Percentiles rank a stretch among this genome's conserved stretches.
These are phyloP conservation scores for Aspergillus sp. DNA, from an alignment of 2,329 filamentous ascomycete genomes.

Conservation along the genomic window DNA sequence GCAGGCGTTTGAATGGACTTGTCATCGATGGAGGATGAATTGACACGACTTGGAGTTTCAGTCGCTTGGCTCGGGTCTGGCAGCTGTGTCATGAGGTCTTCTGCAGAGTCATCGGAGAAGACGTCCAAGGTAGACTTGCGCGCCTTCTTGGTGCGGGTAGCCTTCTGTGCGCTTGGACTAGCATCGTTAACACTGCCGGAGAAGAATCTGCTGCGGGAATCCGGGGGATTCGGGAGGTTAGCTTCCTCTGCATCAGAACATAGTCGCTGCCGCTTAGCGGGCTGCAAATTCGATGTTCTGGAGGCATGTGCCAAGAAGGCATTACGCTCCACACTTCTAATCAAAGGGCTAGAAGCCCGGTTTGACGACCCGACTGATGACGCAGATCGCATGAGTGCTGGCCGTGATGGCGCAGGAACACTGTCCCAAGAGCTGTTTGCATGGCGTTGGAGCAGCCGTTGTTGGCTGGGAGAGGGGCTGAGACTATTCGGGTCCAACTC, in stretches of 20 bases:
- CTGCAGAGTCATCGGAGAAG: constrained; percentile 56
- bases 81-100: constrained; percentile 52
- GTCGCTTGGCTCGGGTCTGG: constrained; percentile 34
- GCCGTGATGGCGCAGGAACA: constrained; percentile 48
- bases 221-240: constrained; percentile 31
- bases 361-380: constrained; percentile 39
- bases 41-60: background rate
- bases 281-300: constrained; percentile 46
- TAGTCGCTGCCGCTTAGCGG: constrained; percentile 53
- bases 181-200: constrained; percentile 29
- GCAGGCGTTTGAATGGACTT: background rate
- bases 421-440: constrained; percentile 57
- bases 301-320: constrained; percentile 43
- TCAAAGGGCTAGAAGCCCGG: constrained; percentile 43
- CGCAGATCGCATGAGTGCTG: constrained; percentile 36
- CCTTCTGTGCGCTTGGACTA: constrained; percentile 44
- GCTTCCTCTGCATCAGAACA: constrained; percentile 51
- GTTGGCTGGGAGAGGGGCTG: constrained; percentile 66
- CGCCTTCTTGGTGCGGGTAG: constrained; percentile 40
- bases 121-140: constrained; percentile 50
- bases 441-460: constrained; percentile 56
- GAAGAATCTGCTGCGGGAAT: constrained; percentile 54
- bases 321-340: constrained; percentile 43
- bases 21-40: background rate
- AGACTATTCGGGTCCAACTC: constrained; percentile 70